Evolutionary conservation across 805 yeast genomes (phyloP), one percentile per base, ranked within the genome.

Genomic region (Metschnikowia orientalis): DNA sequence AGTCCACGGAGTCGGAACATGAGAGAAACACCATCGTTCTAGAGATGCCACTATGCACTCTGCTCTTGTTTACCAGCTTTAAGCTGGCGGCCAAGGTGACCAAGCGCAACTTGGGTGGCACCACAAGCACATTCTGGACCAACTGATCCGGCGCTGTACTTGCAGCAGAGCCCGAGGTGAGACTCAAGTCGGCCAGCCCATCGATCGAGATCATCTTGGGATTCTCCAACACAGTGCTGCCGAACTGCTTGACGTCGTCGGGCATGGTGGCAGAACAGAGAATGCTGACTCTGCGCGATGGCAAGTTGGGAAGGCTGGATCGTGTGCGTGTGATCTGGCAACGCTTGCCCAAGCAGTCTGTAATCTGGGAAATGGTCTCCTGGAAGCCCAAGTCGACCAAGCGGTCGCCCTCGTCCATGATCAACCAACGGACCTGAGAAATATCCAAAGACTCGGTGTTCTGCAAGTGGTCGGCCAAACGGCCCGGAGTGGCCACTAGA

Each of bases 401-500:
- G 45, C 89, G 75, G 62, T 92, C 99, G 57, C 97, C 98, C 69
- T 92, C 99, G 62, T 92, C 99, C 43, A 92, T 56, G 8, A 92
- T 80, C n/a, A 90, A 72, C 73, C 88, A 92, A 49, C 96, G 68
- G 22, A 92, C 69, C 33, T 85, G 75, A 3, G 83, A 68, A 19
- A 85, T 59, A 41, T 82, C 82, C 39, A 94, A 70, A 4, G 81
- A 76, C 30, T 73, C 69, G 0, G 99, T 92, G 57, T 89, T 85
- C 43, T 86, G 95, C 41, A 92, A 77, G 66, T 92, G 99, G 56
- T 92, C 99, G 7, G 86, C 83, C 26, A 92, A 65, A 48, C 99
- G 75, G 40, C 99, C 99, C 2, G 99, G 99, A 0, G 99, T 92
- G 8, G 95, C 97, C 25, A 92, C 94, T n/a, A 92, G 70, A 20